A percentile compares a stretch with the other conserved stretches of the same genome.
Conservation (phyloP, 1,284 basidiomycete species). For the Cutaneotrichosporon sp. region DNA sequence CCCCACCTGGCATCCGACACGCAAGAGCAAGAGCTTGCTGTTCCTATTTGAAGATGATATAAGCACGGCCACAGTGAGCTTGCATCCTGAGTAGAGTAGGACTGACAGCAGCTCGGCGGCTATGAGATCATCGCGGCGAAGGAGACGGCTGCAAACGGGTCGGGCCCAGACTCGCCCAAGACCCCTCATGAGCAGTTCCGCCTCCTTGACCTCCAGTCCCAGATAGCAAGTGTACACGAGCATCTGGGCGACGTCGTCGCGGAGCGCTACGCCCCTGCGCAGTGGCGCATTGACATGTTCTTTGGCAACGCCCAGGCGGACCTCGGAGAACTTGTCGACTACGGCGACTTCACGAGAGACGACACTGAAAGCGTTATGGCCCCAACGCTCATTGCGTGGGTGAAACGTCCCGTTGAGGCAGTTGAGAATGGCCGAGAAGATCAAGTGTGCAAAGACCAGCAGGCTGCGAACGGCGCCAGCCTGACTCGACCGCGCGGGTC, state of each 20-base stretch:
- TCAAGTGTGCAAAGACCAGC: too few relatives aligned
- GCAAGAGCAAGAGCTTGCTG: too few relatives aligned
- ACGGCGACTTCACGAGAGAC: conserved; percentile 27
- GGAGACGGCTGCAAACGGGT: too few relatives aligned
- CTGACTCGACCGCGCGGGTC: conserved; percentile 16
- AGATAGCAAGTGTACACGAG: conserved; percentile 22
- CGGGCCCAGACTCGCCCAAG: too few relatives aligned
- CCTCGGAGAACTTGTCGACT: conserved; percentile 1
- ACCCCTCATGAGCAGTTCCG: conserved; percentile 9
- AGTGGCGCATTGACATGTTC: conserved; percentile 30
- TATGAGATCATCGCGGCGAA: too few relatives aligned
- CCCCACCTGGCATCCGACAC: background rate
- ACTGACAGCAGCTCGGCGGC: background rate
- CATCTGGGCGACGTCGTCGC: conserved; percentile 23
- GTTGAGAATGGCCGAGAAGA: background rate
- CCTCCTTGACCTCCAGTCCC: conserved; percentile 11
- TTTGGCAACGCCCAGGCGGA: conserved; percentile 4
- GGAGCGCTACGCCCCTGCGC: conserved; percentile 30
- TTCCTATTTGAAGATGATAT: too few relatives aligned
- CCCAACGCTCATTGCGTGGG: conserved; percentile 29
- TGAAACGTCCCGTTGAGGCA: conserved; percentile 12
- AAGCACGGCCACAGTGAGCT: conserved; percentile 20
- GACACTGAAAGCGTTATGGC: conserved; percentile 23
- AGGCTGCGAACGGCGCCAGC: too few relatives aligned
- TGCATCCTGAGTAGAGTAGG: conserved; percentile 8